These are phyloP conservation scores for Echeveria elegans DNA, from an alignment of 164 flowering plant genomes.

Conservation along the genomic window DNA sequence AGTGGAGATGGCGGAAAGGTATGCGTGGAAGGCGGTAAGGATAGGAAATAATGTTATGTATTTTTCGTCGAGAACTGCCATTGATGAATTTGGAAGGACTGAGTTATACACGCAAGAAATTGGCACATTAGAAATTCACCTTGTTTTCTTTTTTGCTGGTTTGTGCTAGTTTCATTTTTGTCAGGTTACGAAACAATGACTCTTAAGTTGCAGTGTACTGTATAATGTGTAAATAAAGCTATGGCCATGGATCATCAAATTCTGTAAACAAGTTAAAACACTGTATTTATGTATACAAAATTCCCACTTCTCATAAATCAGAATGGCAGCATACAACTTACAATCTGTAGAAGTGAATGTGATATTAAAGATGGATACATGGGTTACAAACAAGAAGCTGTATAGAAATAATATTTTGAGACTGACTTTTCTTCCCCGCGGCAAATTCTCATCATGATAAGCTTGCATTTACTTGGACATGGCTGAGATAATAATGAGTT, in stretches of 20 bases:
- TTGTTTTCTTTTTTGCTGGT: too few relatives aligned
- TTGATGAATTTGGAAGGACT: neutral
- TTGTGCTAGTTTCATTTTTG: too few relatives aligned
- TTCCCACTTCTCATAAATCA: neutral
- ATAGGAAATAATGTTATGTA: neutral
- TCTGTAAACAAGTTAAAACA: neutral
- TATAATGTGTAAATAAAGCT: neutral
- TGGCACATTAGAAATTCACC: too few relatives aligned
- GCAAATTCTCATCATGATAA: neutral
- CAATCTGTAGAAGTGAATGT: neutral
- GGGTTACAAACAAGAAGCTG: neutral
- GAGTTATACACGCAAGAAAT: too few relatives aligned
- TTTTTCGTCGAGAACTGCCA: neutral
- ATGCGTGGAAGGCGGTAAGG: conserved; percentile 1
- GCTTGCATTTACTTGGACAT: neutral
- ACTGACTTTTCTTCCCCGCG: neutral
- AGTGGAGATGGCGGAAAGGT: neutral
- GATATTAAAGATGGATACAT: neutral
- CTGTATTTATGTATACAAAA: neutral
- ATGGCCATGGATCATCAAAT: neutral
- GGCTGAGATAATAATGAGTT: neutral
- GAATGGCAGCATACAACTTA: neutral
- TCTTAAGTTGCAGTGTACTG: neutral
- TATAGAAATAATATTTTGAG: neutral
- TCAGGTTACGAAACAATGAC: neutral